phyloP scores from a whole-genome alignment of 2,329 filamentous ascomycete genomes.

The Neoascochyta sp. region DNA sequence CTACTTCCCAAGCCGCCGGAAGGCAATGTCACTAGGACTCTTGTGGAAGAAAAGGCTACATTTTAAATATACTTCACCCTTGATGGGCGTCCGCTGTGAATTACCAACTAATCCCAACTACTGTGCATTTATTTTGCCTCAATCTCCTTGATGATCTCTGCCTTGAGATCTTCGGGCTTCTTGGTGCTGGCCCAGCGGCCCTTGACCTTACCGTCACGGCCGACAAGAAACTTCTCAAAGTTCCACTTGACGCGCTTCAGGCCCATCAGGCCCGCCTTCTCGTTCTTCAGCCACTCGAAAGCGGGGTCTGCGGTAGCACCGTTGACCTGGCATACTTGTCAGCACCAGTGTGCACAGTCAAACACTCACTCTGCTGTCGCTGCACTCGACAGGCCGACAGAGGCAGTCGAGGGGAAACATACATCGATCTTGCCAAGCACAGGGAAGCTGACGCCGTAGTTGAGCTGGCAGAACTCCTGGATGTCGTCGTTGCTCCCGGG shows the following conservation, averaged over 20 bases:
- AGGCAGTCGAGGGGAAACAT: too few relatives aligned
- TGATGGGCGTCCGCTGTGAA: too few relatives aligned
- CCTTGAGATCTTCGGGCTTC: conserved; percentile 78
- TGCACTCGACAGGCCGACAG: too few relatives aligned
- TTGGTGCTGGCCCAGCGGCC: conserved; percentile 82
- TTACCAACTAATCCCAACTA: background rate
- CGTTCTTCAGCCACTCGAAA: conserved; percentile 68
- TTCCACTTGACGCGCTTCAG: conserved; percentile 97
- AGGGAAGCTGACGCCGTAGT: conserved; percentile 92
- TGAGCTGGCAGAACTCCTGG: conserved; percentile 74
- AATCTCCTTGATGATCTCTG: conserved; percentile 70
- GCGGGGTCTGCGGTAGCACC: conserved; percentile 75
- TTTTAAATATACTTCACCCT: too few relatives aligned
- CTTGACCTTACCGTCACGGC: conserved; percentile 79
- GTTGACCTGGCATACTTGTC: too few relatives aligned
- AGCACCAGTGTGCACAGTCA: too few relatives aligned
- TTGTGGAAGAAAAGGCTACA: too few relatives aligned
- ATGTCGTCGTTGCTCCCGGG: conserved; percentile 68
- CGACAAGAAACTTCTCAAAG: conserved; percentile 97
- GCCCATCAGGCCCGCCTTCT: conserved; percentile 78
- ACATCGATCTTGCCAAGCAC: conserved; percentile 90
- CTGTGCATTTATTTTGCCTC: conserved; percentile 6
- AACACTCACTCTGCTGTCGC: too few relatives aligned
- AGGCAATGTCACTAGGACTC: too few relatives aligned
- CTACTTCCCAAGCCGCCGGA: background rate